A percentile compares a stretch with the other conserved stretches of the same genome.
phyloP scores from a whole-genome alignment of 345 rosid species.

The Pistacia atlantica region DNA sequence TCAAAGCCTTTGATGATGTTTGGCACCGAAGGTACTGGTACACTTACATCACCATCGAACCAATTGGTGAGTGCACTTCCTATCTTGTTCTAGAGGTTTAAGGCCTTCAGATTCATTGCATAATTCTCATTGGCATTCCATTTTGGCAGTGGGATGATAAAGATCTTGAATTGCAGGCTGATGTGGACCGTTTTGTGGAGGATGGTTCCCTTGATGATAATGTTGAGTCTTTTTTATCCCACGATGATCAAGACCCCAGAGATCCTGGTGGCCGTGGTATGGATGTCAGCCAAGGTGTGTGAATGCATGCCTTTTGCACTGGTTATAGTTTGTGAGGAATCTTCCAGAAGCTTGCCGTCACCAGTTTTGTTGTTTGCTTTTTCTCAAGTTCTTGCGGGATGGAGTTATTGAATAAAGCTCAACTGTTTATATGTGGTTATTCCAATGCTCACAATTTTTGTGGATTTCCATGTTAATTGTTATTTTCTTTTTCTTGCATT shows the following conservation, averaged over 20 bases:
- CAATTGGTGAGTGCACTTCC: conserved; percentile 71
- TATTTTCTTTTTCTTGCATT: conserved; percentile 7
- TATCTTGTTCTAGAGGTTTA: conserved; percentile 27
- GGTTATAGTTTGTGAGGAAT: conserved; percentile 2
- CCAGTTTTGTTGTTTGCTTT: not conserved
- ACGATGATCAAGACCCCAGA: conserved; percentile 82
- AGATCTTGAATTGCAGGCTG: conserved; percentile 88
- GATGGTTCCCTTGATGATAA: conserved; percentile 95
- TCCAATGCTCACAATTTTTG: not conserved
- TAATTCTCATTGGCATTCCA: conserved; percentile 50
- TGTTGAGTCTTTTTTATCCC: conserved; percentile 95
- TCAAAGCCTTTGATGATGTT: conserved; percentile 82
- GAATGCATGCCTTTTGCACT: not conserved
- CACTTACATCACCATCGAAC: conserved; percentile 86
- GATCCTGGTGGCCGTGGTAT: conserved; percentile 77
- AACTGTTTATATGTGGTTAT: not conserved
- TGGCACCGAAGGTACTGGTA: conserved; percentile 75
- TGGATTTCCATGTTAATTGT: not conserved
- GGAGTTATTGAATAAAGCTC: conserved; percentile 15
- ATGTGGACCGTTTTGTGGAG: conserved; percentile 90
- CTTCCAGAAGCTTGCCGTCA: not conserved
- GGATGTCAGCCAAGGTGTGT: conserved; percentile 79
- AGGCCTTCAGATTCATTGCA: conserved; percentile 38
- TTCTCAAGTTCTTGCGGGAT: not conserved
- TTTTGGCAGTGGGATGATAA: conserved; percentile 75